These are phyloP conservation scores for Microthlaspi erraticum DNA, from an alignment of 345 rosid genomes.

Conservation along the genomic window DNA sequence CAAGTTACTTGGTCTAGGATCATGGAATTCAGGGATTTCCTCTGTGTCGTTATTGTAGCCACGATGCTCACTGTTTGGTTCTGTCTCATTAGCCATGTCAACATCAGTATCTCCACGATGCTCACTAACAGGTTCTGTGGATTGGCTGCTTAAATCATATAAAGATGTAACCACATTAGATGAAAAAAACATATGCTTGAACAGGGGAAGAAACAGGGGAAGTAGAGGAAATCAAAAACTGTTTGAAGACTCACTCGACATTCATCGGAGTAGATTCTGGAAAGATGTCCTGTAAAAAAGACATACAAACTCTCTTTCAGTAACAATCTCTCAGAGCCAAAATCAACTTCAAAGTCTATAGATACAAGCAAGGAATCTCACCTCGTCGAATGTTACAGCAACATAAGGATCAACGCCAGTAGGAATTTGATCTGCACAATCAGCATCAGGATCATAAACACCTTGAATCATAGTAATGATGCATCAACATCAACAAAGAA, in stretches of 20 bases:
- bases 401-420: slow-evolving; percentile 63
- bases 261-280: slow-evolving; percentile 47
- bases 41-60: slow-evolving; percentile 42
- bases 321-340: not conserved
- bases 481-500: not conserved
- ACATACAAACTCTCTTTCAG: slow-evolving; percentile 8
- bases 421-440: slow-evolving; percentile 68
- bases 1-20: slow-evolving; percentile 46
- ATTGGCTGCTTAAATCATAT: slow-evolving; percentile 40
- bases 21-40: slow-evolving; percentile 31
- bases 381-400: slow-evolving; percentile 76
- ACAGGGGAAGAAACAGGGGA: not conserved
- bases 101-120: slow-evolving; percentile 35
- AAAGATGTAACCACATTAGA: slow-evolving; percentile 21
- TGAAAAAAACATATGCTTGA: not conserved
- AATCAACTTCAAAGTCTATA: not conserved
- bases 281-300: slow-evolving; percentile 53
- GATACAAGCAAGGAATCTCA: slow-evolving; percentile 24
- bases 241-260: slow-evolving; percentile 50
- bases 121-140: slow-evolving; percentile 31
- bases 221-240: slow-evolving; percentile 18
- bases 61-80: slow-evolving; percentile 44
- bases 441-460: slow-evolving; percentile 11
- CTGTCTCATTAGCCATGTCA: slow-evolving; percentile 35
- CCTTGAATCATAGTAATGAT: not conserved